Base-by-base conservation (phyloP, 768 basidiomycete species). In the Amanita thiersii region DNA sequence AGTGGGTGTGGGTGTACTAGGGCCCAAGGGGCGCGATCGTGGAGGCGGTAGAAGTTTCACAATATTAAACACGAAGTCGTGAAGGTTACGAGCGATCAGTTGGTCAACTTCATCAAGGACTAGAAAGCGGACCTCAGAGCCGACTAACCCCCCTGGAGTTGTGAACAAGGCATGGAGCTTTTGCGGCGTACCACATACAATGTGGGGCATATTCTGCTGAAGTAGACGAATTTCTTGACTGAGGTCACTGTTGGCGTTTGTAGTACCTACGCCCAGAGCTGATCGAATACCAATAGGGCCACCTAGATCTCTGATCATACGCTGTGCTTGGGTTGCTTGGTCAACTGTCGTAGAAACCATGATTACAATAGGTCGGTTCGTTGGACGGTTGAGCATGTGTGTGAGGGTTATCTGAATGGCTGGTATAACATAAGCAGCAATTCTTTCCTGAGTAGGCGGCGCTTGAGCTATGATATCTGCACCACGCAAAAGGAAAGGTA, bases 381-480 rank as follows among this genome's bases (percentile, higher is more conserved):
- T 70, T 19, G 35, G 42, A 8, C 72, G 75, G 20, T 64, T 63
- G 12, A 65, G 50, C 18, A 81, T 71, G 46, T 82, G 73, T 25
- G 79, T 73, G 43, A 92, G 67, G 24, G 86, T 83, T 39, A 84
- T 75, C 54, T 90, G 86, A 33, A 91, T 85, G 20, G 86, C 86
- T 37, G 89, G 91, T 46, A 94, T 91, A 37, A 91, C 82, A 62
- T 99, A 99, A 45, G 93, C 91, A 17, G 94, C 93, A 52, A 99
- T 99, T 34, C 96, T 77, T 59, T 99, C 96, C 59, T 97, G 94
- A 0, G 96, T 98, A 1, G 96, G 93, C 35, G 96, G 96, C 7
- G 94, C 96, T 63, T 99, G 96, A 6, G 94, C 93, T 54, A 99
- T 98, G 55, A 98, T 97, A 53, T 99, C 96, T 26, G 90, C 79